Base-by-base conservation (phyloP, 1,139 yeast genomes). In the Pichiaceae sp. region DNA sequence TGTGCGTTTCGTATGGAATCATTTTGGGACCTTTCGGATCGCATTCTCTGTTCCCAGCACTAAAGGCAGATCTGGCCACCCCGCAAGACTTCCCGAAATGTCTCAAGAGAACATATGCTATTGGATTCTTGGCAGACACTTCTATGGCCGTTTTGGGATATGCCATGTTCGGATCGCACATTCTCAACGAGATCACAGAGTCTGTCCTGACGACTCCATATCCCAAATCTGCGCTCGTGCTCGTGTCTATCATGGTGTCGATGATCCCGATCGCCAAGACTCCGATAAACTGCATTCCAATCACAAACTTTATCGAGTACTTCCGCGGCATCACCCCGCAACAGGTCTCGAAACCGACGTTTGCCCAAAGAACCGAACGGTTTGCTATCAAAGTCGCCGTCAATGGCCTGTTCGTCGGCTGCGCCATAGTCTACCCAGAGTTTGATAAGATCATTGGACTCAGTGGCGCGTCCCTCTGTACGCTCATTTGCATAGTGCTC, bases 1-100 rank as follows among this genome's bases (percentile, higher is more conserved):
- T 74, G 15, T 55, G 72, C 24, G 58, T 72, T 34, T 71, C 78
- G 1, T 62, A 72, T 40, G 80, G 79, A 2, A 73, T 75, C 32
- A 59, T 74, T 34, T 64, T 74, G 66, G 78, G 79, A 9, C 81
- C 81, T 1, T 75, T 74, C 51, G 79, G 79, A 2, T 78, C 80
- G 1, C 81, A 75, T 51, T 78, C 79, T 19, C 63, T 75, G 31
- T 74, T 74, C 47, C 80, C 80, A 4, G 74, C 74, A 41, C 62
- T 75, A 45, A 72, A 70, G 48, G 64, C 72, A 24, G 81, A 75
- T 51, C 69, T 75, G 72, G 60, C 77, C 36, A 72, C 69, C 39
- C 79, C 79, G 2, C 42, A 46, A 15, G 47, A 55, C 35, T 58
- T 58, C 36, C 42, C 52, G n/a, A 46, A 45, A 29, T 54, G 59